Conservation (phyloP, 2,329 filamentous ascomycete species). For the Cladosporium cucumerinum region DNA sequence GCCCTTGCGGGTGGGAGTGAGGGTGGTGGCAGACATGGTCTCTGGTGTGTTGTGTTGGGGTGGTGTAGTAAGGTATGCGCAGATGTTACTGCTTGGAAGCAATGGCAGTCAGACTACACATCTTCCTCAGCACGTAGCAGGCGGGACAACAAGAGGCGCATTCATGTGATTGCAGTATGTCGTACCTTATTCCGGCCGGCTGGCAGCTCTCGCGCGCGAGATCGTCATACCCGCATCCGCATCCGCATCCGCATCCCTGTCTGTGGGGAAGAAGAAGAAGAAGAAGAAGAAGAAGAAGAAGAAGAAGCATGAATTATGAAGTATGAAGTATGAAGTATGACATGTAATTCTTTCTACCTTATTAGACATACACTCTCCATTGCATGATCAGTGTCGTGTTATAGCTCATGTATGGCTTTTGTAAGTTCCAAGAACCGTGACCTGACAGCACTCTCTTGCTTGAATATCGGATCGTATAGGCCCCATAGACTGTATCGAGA, state of each 20-base stretch:
- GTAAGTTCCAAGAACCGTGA: too few relatives aligned
- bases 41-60: neutral
- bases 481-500: neutral
- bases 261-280: conserved; percentile 3
- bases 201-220: neutral
- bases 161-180: neutral
- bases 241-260: neutral
- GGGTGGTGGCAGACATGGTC: conserved; percentile 34
- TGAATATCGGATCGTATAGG: too few relatives aligned
- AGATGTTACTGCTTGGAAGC: neutral
- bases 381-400: too few relatives aligned
- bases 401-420: too few relatives aligned
- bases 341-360: too few relatives aligned
- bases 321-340: too few relatives aligned
- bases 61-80: neutral
- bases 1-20: conserved; percentile 39
- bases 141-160: neutral
- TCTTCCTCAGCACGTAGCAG: neutral
- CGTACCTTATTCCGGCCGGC: neutral
- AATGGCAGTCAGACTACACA: neutral
- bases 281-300: too few relatives aligned
- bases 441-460: neutral
- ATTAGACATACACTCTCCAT: neutral
- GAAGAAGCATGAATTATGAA: too few relatives aligned
- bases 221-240: neutral